These are phyloP conservation scores for Gilbertella persicaria DNA, from an alignment of 371 early-diverging fungal genomes.

Conservation along the genomic window DNA sequence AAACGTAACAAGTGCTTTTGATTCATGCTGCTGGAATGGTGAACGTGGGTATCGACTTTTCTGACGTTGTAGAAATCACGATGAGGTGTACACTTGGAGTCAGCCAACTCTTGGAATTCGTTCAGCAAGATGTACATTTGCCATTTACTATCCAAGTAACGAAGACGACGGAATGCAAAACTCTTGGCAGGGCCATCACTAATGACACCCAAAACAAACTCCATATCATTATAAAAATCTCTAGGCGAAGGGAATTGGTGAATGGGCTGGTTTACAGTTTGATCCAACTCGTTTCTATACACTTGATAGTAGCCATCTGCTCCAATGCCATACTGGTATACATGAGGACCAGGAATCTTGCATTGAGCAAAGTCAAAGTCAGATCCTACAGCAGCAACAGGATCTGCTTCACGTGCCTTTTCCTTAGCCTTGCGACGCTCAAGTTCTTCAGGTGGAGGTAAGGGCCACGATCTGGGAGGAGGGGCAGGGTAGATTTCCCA, in stretches of 20 bases:
- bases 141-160: constrained; percentile 95
- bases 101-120: constrained; percentile 95
- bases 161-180: constrained; percentile 91
- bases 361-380: constrained; percentile 68
- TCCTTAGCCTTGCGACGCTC: constrained; percentile 44
- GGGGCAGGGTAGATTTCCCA: constrained; percentile 93
- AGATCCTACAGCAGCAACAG: constrained; percentile 49
- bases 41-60: constrained; percentile 99
- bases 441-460: constrained; percentile 49
- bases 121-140: constrained; percentile 90
- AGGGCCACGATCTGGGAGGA: constrained; percentile 75
- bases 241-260: constrained; percentile 73
- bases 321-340: constrained; percentile 20
- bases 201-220: constrained; percentile 81
- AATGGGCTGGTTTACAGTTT: constrained; percentile 32
- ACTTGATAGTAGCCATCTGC: constrained; percentile 9
- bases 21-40: constrained; percentile 97
- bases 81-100: constrained; percentile 92
- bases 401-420: constrained; percentile 52
- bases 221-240: constrained; percentile 90
- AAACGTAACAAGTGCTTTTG: constrained; percentile 97
- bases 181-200: constrained; percentile 94
- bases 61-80: constrained; percentile 99
- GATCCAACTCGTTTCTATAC: constrained; percentile 22
- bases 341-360: constrained; percentile 58